Conservation (phyloP, 495 filamentous ascomycete species). For the Hypoxylon perforatum region DNA sequence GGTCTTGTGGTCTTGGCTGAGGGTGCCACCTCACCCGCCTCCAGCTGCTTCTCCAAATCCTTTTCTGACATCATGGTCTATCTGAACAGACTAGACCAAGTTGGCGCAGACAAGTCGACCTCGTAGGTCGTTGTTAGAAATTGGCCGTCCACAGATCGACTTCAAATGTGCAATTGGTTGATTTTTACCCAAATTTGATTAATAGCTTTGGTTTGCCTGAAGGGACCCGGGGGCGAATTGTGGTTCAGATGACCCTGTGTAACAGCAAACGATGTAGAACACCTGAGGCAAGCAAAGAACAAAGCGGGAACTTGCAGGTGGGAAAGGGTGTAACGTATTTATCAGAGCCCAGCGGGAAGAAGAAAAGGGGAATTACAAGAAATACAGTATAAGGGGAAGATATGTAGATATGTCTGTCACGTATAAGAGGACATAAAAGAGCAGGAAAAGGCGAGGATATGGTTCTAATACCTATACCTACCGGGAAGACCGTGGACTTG, state of each 20-base stretch:
- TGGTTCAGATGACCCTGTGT: slow-evolving; percentile 9
- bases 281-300: neutral
- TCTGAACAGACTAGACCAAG: neutral
- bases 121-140: neutral
- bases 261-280: slow-evolving; percentile 5
- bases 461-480: neutral
- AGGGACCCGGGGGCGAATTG: neutral
- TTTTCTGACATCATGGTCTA: slow-evolving; percentile 26
- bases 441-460: slow-evolving; percentile 8
- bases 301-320: slow-evolving; percentile 1
- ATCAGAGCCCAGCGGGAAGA: slow-evolving; percentile 1
- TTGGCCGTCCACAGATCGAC: neutral
- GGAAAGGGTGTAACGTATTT: neutral
- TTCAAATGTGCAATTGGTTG: neutral
- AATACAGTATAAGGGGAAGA: neutral
- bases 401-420: too few species aligned
- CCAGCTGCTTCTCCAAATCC: slow-evolving; percentile 30
- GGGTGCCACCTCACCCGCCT: slow-evolving; percentile 6
- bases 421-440: neutral
- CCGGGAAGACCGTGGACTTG: slow-evolving; percentile 6
- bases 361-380: neutral
- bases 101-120: neutral
- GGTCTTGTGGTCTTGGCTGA: slow-evolving; percentile 32
- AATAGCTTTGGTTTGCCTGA: neutral
- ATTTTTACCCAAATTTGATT: neutral